Conservation (phyloP, 108 stramenopile genomes). For the Parmales sp. region DNA sequence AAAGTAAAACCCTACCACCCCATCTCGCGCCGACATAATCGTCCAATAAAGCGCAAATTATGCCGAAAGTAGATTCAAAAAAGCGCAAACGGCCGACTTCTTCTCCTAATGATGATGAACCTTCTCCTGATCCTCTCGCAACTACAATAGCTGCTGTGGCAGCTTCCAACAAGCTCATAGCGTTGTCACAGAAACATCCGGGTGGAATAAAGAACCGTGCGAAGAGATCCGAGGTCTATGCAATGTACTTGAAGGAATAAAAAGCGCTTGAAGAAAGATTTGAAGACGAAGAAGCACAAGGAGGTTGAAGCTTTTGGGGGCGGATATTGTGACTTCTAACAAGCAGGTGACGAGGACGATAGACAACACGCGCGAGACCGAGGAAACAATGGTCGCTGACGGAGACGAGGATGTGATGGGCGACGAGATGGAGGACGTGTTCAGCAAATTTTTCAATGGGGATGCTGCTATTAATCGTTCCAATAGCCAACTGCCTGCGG, state of each 20-base stretch:
- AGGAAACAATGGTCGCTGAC: constrained; percentile 75
- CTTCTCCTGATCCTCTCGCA: no score
- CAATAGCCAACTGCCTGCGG: no score
- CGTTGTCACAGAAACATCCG: constrained; percentile 55
- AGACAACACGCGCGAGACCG: constrained; percentile 90
- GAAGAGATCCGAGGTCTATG: constrained; percentile 81
- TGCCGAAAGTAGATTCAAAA: no score
- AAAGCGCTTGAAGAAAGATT: constrained; percentile 45
- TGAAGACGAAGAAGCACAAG: constrained; percentile 56
- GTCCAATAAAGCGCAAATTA: no score
- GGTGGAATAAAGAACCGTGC: constrained; percentile 62
- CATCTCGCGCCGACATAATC: no score
- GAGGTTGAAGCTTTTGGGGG: constrained; percentile 82
- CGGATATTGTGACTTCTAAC: constrained; percentile 33
- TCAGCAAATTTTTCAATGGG: constrained; percentile 77
- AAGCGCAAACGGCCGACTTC: no score
- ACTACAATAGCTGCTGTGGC: no score
- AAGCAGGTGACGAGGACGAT: constrained; percentile 75
- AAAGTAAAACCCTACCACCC: no score
- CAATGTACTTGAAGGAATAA: constrained; percentile 68
- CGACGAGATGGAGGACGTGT: constrained; percentile 97
- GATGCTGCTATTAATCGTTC: constrained; percentile 76
- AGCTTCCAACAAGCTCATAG: no score
- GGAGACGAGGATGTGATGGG: constrained; percentile 85
- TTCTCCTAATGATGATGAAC: no score